Base-by-base conservation (phyloP, 1,139 yeast species). In the Yamadazyma dendronema region DNA sequence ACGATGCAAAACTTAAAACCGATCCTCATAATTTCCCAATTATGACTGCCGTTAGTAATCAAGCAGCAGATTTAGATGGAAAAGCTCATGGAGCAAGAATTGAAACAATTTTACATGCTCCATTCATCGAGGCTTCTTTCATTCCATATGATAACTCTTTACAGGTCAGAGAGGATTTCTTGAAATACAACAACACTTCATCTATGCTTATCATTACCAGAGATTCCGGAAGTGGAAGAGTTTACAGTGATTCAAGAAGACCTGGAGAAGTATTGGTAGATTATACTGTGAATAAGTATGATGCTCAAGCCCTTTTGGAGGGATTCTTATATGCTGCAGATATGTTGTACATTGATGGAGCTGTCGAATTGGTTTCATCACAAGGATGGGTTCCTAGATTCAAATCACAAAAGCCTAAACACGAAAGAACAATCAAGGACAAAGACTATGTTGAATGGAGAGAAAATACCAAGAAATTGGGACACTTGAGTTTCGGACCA, bases 71-170 rank as follows among this genome's bases (percentile, higher is more conserved):
- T 46, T 47, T 75, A 26, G 83, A 78, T 50, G 82, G 82, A 2
- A 59, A 67, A 42, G 77, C 67, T 3, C 81, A 77, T 49, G 84
- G 84, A 2, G 75, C 80, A 10, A 72, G 70, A 53, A 65, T 78
- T 38, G 84, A 78, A 54, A 62, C 81, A 3, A 46, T 75, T 15
- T 59, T 72, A 30, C 79, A 75, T 47, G 57, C 67, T 10, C 84
- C 83, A 2, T 54, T 54, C 33, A 42, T 74, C 17, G 66, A 68
- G 38, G 42, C 61, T 14, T 55, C 57, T 16, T 68, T 67, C 43
- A 34, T 63, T 9, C 81, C 81, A 4, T 78, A 79, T 78, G 46
- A 53, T 16, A 53, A 61, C 8, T 65, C 74, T 30, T 59, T 57
- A 29, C 57, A 60, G 27, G 44, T 52, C 28, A 64, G 78, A 41